These are phyloP conservation scores for Phlegmacium glaucopus DNA, from an alignment of 768 basidiomycete species.

Conservation along the genomic window DNA sequence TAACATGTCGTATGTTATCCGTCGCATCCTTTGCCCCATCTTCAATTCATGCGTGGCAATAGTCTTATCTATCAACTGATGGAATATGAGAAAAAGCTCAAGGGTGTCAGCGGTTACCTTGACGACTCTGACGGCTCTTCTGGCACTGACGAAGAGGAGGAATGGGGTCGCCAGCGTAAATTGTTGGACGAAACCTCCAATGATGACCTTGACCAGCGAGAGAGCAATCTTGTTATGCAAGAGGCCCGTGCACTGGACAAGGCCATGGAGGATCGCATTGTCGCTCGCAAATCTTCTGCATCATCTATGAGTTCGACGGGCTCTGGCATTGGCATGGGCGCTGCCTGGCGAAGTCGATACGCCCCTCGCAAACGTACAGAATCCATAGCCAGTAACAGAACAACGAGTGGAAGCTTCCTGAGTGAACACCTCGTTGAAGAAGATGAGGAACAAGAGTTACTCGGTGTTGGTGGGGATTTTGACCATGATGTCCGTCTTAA, in stretches of 20 bases:
- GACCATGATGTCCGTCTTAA: slow-evolving; percentile 37
- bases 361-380: slow-evolving; percentile 66
- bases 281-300: slow-evolving; percentile 68
- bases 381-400: slow-evolving; percentile 70
- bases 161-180: slow-evolving; percentile 71
- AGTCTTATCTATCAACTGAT: slow-evolving; percentile 92
- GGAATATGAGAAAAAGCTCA: slow-evolving; percentile 82
- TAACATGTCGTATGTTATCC: slow-evolving; percentile 83
- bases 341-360: slow-evolving; percentile 63
- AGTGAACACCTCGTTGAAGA: slow-evolving; percentile 83
- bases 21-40: slow-evolving; percentile 13
- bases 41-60: slow-evolving; percentile 18
- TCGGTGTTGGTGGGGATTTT: slow-evolving; percentile 69
- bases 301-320: slow-evolving; percentile 57
- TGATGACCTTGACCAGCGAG: slow-evolving; percentile 49
- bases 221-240: slow-evolving; percentile 58
- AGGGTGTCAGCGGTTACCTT: slow-evolving; percentile 38
- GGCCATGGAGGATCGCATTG: slow-evolving; percentile 81
- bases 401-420: slow-evolving; percentile 65
- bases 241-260: slow-evolving; percentile 84
- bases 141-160: slow-evolving; percentile 60
- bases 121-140: slow-evolving; percentile 57
- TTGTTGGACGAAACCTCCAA: slow-evolving; percentile 54
- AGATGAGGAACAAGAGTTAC: slow-evolving; percentile 71
- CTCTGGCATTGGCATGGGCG: slow-evolving; percentile 63